phyloP scores from a whole-genome alignment of 2,329 filamentous ascomycete species.

The Onygenales sp. region DNA sequence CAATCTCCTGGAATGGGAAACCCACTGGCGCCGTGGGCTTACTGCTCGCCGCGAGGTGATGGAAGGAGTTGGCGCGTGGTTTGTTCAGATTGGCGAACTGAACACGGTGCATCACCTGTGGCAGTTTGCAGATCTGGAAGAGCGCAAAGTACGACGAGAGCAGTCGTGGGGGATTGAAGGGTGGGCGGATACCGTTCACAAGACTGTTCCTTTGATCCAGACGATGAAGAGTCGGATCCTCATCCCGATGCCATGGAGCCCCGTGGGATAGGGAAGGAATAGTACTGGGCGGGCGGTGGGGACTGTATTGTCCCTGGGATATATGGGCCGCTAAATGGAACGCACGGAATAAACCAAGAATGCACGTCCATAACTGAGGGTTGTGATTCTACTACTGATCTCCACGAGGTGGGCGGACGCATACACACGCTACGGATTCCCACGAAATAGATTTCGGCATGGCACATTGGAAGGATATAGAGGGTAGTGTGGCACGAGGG shows the following conservation, averaged over 20 bases:
- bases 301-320: not conserved
- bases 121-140: constrained; percentile 96
- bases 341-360: not conserved
- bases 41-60: constrained; percentile 90
- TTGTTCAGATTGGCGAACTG: constrained; percentile 93
- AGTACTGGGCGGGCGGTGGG: not conserved
- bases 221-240: constrained; percentile 90
- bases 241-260: constrained; percentile 93
- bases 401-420: not conserved
- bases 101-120: constrained; percentile 98
- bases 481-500: not conserved
- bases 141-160: constrained; percentile 80
- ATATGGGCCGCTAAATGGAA: not conserved
- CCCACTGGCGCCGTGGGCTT: constrained; percentile 88
- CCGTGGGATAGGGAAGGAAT: constrained; percentile 55
- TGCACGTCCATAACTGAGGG: too few relatives aligned
- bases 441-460: too few relatives aligned
- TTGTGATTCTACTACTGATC: too few relatives aligned
- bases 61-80: constrained; percentile 98
- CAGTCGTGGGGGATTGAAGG: constrained; percentile 92
- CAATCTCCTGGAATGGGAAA: constrained; percentile 96
- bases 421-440: not conserved
- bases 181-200: constrained; percentile 96
- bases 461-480: not conserved
- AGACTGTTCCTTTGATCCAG: constrained; percentile 95